phyloP scores from a whole-genome alignment of 23 red algal genomes.

The Agarophyton chilense region DNA sequence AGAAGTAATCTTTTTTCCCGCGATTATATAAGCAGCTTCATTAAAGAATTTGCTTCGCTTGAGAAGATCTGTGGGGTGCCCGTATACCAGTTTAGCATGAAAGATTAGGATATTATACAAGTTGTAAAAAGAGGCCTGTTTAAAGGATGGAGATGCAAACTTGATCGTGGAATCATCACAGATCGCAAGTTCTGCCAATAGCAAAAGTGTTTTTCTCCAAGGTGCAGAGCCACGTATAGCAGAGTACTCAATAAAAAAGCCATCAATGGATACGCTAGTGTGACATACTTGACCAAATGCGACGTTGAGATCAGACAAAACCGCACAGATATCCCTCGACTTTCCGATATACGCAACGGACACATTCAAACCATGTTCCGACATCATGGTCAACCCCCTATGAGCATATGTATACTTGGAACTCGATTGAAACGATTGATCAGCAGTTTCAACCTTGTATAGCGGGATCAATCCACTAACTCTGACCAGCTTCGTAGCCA shows the following conservation, averaged over 20 bases:
- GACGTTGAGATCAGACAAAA: conserved; percentile 43
- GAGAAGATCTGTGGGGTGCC: conserved; percentile 60
- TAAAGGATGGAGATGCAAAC: neutral
- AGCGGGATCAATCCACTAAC: conserved; percentile 35
- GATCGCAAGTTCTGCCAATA: conserved; percentile 38
- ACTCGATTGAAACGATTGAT: conserved; percentile 6
- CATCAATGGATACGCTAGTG: conserved; percentile 26
- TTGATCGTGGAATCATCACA: conserved; percentile 17
- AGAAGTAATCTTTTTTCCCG: conserved; percentile 48
- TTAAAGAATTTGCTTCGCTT: conserved; percentile 77
- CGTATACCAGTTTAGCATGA: conserved; percentile 70
- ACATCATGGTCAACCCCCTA: conserved; percentile 26
- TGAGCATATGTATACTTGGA: conserved; percentile 20
- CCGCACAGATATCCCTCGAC: conserved; percentile 1
- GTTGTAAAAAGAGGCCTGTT: conserved; percentile 64
- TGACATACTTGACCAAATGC: conserved; percentile 52
- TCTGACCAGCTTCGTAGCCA: conserved; percentile 50
- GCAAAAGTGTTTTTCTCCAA: conserved; percentile 44
- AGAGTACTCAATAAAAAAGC: conserved; percentile 54
- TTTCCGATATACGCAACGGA: conserved; percentile 6
- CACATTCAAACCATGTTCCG: conserved; percentile 40
- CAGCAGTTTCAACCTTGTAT: conserved; percentile 38
- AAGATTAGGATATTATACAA: conserved; percentile 76
- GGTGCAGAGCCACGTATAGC: conserved; percentile 8
- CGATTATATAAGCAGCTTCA: conserved; percentile 68